Evolutionary conservation across 495 filamentous ascomycete species (phyloP), one percentile per base, ranked within the genome.

Genomic region (Talaromyces adpressus): DNA sequence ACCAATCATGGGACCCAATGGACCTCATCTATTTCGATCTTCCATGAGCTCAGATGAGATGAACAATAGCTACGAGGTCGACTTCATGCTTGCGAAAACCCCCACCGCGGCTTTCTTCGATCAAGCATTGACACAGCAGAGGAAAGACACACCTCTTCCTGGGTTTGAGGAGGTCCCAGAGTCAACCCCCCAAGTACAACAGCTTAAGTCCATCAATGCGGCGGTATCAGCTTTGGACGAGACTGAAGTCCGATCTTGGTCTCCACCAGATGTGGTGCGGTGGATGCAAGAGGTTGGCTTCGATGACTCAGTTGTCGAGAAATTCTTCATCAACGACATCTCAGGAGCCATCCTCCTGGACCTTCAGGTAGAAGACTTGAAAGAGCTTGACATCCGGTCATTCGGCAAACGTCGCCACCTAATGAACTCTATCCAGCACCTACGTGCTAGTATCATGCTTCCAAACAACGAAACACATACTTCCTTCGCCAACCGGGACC

Each of bases 311-410:
- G 77, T 92, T 45, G 83, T 93, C n/a, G 85, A 95, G 59, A 90
- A 87, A 68, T 97, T 98, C 66, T 81, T 90, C 62, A 80, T 83
- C 65, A 93, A 98, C 73, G 94, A 98, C 70, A 97, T 98, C 71
- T 88, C 87, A 23, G 94, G 94, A 0, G 75, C 85, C 3, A 87
- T 97, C 57, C 80, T 98, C 1, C 84, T 93, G 25, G 87, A 89
- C 16, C 77, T 98, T n/a, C 89, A 96, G 69, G 85, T 90, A 66
- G 91, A 96, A 36, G 92, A 97, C 69, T 80, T 98, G n/a, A 92
- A 92, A 69, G 94, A 98, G 75, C 86, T 97, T 5, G 89, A 89
- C 22, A 95, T 98, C 64, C 76, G 82, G n/a, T 97, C 94, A 0
- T 97, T 97, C 74, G 94, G 94, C 16, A 91, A 93, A 66, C 85